Conservation (phyloP, 1,139 yeast genomes). For the Taphrina pruni region DNA sequence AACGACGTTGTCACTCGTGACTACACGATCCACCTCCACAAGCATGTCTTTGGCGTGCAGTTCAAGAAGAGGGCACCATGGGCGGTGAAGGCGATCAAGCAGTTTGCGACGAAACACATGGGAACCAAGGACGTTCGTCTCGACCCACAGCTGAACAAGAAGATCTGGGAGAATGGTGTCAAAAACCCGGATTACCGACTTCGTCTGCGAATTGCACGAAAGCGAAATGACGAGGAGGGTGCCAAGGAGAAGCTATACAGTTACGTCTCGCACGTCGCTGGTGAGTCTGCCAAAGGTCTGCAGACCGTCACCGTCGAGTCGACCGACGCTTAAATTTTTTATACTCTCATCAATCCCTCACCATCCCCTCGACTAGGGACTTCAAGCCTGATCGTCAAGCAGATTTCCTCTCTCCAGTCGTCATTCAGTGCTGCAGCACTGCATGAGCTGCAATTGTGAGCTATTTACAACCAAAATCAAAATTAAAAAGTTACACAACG, state of each 20-base stretch:
- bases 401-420: too few species aligned
- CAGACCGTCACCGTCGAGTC: slow-evolving; percentile 92
- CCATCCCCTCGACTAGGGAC: too few species aligned
- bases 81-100: slow-evolving; percentile 99
- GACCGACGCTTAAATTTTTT: slow-evolving; percentile 19
- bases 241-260: slow-evolving; percentile 98
- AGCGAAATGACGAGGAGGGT: slow-evolving; percentile 99
- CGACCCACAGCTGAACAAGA: slow-evolving; percentile 98
- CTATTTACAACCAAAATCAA: slow-evolving; percentile 2
- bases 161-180: slow-evolving; percentile 99
- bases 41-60: slow-evolving; percentile 70
- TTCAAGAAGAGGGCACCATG: slow-evolving; percentile 99
- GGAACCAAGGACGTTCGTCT: slow-evolving; percentile 97
- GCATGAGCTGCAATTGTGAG: background rate
- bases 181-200: slow-evolving; percentile 98
- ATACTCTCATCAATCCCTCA: too few species aligned
- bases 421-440: too few species aligned
- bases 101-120: slow-evolving; percentile 98
- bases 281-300: slow-evolving; percentile 95
- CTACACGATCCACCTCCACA: slow-evolving; percentile 83
- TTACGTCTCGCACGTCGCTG: slow-evolving; percentile 95
- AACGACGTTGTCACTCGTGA: slow-evolving; percentile 99
- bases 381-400: too few species aligned
- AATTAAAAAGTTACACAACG: slow-evolving; percentile 29
- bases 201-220: slow-evolving; percentile 99